Evolutionary conservation across 2,329 filamentous ascomycete species (phyloP).

Genomic region (Hypomyces rosellus): DNA sequence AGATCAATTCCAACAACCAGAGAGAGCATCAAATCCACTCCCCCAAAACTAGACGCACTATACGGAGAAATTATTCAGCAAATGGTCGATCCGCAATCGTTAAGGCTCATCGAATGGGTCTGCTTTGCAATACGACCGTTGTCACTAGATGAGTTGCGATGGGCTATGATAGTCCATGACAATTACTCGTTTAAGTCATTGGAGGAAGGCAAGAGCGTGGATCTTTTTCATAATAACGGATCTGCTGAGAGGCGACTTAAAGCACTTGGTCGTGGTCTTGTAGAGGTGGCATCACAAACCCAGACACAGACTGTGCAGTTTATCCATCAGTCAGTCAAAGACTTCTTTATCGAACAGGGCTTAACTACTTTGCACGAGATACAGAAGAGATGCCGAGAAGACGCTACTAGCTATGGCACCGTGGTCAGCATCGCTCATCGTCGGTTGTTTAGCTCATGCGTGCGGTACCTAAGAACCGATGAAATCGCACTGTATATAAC

Average conservation of each 20-base stretch:
- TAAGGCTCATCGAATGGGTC: constrained; percentile 27
- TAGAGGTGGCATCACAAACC: constrained; percentile 14
- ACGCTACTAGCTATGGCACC: too few relatives aligned
- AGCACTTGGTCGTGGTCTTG: constrained; percentile 24
- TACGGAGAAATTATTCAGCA: constrained; percentile 18
- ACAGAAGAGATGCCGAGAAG: too few relatives aligned
- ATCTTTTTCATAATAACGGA: constrained; percentile 14
- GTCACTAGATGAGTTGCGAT: constrained; percentile 22
- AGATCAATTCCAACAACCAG: too few relatives aligned
- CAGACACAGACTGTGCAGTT: constrained; percentile 21
- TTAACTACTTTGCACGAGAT: too few relatives aligned
- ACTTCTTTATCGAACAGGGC: constrained; percentile 24
- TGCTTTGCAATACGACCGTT: constrained; percentile 24
- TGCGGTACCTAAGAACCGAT: constrained; percentile 20
- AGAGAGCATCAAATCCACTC: too few relatives aligned
- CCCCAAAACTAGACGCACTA: constrained; percentile 20
- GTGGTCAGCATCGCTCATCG: too few relatives aligned
- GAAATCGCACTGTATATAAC: too few relatives aligned
- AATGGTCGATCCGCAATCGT: constrained; percentile 15
- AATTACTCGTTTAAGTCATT: constrained; percentile 17
- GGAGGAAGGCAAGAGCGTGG: constrained; percentile 12
- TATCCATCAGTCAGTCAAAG: constrained; percentile 29
- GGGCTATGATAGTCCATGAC: constrained; percentile 24
- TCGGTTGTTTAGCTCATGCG: constrained; percentile 19
- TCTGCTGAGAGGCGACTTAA: constrained; percentile 15